These are phyloP conservation scores for Sophora flavescens DNA, from an alignment of 306 rosid genomes.

Conservation along the genomic window DNA sequence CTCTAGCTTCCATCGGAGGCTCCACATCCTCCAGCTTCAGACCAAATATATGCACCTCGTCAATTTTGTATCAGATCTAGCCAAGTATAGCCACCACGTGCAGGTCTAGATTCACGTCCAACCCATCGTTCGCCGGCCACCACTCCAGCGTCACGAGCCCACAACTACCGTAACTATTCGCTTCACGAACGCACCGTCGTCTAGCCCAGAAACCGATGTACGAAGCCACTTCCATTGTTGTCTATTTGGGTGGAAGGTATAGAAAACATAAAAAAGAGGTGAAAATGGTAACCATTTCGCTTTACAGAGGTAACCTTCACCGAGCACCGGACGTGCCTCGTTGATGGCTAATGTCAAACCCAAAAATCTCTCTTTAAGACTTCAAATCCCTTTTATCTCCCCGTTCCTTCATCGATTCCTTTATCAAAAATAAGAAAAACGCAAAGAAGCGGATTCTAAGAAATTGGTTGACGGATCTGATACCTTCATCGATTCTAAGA, in stretches of 20 bases:
- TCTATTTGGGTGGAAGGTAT: background rate
- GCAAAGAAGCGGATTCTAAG: constrained; percentile 34
- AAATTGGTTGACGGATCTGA: constrained; percentile 51
- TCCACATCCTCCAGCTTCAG: too few relatives aligned
- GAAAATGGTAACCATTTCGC: constrained; percentile 81
- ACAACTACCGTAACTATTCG: too few relatives aligned
- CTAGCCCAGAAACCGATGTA: too few relatives aligned
- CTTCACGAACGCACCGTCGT: too few relatives aligned
- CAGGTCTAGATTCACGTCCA: too few relatives aligned
- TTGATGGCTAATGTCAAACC: constrained; percentile 85
- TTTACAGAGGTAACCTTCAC: constrained; percentile 98
- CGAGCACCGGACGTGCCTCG: constrained; percentile 80
- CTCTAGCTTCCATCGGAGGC: too few relatives aligned
- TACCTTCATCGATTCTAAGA: background rate
- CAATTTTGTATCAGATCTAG: too few relatives aligned
- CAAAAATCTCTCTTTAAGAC: constrained; percentile 71
- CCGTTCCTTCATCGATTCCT: constrained; percentile 56
- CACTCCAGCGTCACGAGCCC: too few relatives aligned
- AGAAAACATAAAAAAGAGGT: constrained; percentile 22
- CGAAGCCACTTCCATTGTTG: too few relatives aligned
- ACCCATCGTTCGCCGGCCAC: too few relatives aligned
- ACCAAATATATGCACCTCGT: too few relatives aligned
- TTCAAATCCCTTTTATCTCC: constrained; percentile 77
- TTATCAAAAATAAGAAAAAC: constrained; percentile 37
- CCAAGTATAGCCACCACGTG: too few relatives aligned